These are phyloP conservation scores for Kingdonia uniflora DNA, from an alignment of 164 flowering plant species.

Conservation along the genomic window DNA sequence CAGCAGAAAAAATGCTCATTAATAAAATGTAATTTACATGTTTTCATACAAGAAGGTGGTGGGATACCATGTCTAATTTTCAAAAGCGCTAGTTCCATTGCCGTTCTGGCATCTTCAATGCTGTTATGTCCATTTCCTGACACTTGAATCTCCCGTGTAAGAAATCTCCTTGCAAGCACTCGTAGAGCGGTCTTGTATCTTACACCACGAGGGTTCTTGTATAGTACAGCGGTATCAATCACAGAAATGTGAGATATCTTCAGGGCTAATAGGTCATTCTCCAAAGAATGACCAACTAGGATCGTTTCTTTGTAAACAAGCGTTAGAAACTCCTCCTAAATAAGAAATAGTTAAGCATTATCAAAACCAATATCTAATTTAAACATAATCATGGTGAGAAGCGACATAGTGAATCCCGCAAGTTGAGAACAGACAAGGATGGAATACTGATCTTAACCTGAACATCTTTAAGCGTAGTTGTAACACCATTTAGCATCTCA, in stretches of 20 bases:
- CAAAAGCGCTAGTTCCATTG: conserved; percentile 85
- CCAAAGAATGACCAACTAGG: conserved; percentile 93
- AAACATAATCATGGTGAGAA: neutral
- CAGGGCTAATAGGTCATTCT: conserved; percentile 87
- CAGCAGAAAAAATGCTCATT: too few species aligned
- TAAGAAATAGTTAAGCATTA: conserved; percentile 14
- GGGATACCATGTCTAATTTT: conserved; percentile 72
- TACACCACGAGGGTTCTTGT: conserved; percentile 70
- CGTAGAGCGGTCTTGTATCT: conserved; percentile 77
- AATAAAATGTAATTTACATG: too few species aligned
- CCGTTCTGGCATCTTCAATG: conserved; percentile 87
- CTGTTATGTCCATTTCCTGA: conserved; percentile 91
- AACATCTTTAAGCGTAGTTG: conserved; percentile 67
- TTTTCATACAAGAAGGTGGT: too few species aligned
- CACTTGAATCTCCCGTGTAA: conserved; percentile 71
- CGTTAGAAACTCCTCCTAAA: conserved; percentile 73
- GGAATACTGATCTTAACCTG: conserved; percentile 42
- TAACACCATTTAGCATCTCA: conserved; percentile 83
- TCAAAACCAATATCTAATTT: neutral
- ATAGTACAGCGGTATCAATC: conserved; percentile 84
- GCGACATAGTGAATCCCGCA: too few species aligned
- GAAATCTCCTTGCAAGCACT: conserved; percentile 66
- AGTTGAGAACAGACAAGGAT: neutral
- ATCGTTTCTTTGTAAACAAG: conserved; percentile 84
- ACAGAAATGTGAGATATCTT: conserved; percentile 69